These are phyloP conservation scores for Lachnum nothofagi DNA, from an alignment of 2,329 filamentous ascomycete species.

Conservation along the genomic window DNA sequence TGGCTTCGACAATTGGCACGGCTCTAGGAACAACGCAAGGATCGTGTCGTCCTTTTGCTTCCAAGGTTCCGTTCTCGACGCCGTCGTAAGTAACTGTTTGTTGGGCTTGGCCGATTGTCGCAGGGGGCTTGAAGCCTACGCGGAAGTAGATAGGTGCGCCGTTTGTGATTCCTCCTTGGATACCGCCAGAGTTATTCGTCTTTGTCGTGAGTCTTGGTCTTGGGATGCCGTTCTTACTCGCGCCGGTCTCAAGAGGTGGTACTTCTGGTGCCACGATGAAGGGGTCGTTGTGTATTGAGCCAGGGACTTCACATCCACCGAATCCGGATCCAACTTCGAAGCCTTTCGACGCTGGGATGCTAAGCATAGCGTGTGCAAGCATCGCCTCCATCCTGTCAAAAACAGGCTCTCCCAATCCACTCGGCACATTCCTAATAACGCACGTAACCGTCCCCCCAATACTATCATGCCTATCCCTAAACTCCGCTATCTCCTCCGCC, in stretches of 20 bases:
- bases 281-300: conserved; percentile 87
- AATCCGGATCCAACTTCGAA: conserved; percentile 96
- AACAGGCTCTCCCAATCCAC: conserved; percentile 83
- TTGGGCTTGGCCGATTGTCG: conserved; percentile 88
- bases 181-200: conserved; percentile 92
- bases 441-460: conserved; percentile 95
- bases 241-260: conserved; percentile 42
- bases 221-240: conserved; percentile 40
- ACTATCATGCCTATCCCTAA: conserved; percentile 74
- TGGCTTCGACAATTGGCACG: conserved; percentile 83
- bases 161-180: conserved; percentile 93
- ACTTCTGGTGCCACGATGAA: conserved; percentile 56
- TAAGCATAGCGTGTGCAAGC: conserved; percentile 89
- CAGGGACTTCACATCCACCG: conserved; percentile 75
- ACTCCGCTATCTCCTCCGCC: conserved; percentile 72
- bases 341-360: conserved; percentile 89
- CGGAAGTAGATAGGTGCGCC: conserved; percentile 92
- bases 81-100: conserved; percentile 75
- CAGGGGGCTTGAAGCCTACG: conserved; percentile 89
- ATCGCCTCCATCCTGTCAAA: conserved; percentile 94
- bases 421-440: conserved; percentile 79
- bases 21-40: conserved; percentile 80
- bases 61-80: conserved; percentile 63
- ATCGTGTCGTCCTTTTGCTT: conserved; percentile 91
- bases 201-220: conserved; percentile 69